Conservation (phyloP, 495 filamentous ascomycete genomes). For the Aspergillus sparsus region DNA sequence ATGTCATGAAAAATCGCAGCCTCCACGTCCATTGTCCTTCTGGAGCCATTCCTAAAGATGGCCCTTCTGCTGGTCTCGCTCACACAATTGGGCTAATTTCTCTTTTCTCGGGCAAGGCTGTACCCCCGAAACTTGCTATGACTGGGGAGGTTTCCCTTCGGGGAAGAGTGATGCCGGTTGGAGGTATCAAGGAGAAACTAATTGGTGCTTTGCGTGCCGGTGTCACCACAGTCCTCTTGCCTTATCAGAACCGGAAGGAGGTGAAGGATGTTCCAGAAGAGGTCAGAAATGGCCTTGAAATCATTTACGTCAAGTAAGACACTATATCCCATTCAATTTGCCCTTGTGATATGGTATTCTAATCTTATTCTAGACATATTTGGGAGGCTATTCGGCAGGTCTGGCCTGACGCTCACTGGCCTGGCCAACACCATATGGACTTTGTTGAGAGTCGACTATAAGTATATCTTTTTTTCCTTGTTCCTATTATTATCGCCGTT, state of each 20-base stretch:
- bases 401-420: constrained; percentile 84
- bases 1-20: constrained; percentile 94
- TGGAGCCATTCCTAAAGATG: constrained; percentile 94
- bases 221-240: constrained; percentile 90
- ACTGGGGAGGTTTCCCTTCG: constrained; percentile 92
- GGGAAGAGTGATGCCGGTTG: constrained; percentile 84
- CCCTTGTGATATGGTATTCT: constrained; percentile 12
- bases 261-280: constrained; percentile 89
- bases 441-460: constrained; percentile 65
- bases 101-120: constrained; percentile 82
- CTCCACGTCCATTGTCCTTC: constrained; percentile 97
- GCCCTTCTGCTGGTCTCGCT: constrained; percentile 83
- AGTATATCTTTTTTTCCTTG: constrained; percentile 5
- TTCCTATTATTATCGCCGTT: background rate
- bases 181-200: constrained; percentile 98
- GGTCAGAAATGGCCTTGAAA: constrained; percentile 83
- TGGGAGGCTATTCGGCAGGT: constrained; percentile 83
- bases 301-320: constrained; percentile 82
- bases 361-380: constrained; percentile 62
- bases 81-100: constrained; percentile 93
- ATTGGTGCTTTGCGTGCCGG: constrained; percentile 93
- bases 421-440: constrained; percentile 63
- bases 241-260: constrained; percentile 88
- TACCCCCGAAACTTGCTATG: constrained; percentile 94
- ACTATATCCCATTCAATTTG: background rate